Evolutionary conservation across 2,329 filamentous ascomycete genomes (phyloP), one percentile per base, ranked within the genome.

Genomic region (Xylariaceae sp.): DNA sequence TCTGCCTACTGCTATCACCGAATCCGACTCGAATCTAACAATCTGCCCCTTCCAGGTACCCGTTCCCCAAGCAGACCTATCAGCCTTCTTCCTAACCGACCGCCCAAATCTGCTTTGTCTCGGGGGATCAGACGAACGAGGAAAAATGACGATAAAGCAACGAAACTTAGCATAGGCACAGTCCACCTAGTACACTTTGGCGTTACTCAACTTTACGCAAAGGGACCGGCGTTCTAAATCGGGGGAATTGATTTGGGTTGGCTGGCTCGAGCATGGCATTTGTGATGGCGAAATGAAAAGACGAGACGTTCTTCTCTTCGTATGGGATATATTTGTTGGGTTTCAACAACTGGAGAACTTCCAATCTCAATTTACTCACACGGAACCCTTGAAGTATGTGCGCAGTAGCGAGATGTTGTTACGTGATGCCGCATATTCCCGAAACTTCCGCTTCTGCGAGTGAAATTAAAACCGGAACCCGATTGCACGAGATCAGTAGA

Each of bases 61-160:
- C 89, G 63, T 88, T 84, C 78, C 88, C 88, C 67, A 92, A 92
- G 80, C 84, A 92, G 74, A 76, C 82, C 62, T 92, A 90, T 74
- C 72, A 79, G 65, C 69, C 78, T 60, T 75, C 74, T 45, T 63
- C 64, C 39, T 67, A 65, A 55, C 50, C 48, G 19, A 50, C 51
- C 41, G 52, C 53, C 44, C 53, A 21, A 56, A 58, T 54, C 55
- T 53, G 53, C 58, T 53, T 49, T 43, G 57, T 58, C 58, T 51
- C 44, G 16, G 32, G 50, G 47, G 45, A 44, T 43, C 36, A 50
- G 48, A 55, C 30, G 52, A 42, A 47, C 44, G 50, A 52, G 55
- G 21, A 30, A 47, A 44, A 46, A 45, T 29, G 40, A 52, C n/a
- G 46, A 19, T 9, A 26, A 49, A 59, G 48, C 22, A 53, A 47